A percentile compares a stretch with the other conserved stretches of the same genome.
Conservation (phyloP, 495 filamentous ascomycete species). For the Xylaria scruposa region DNA sequence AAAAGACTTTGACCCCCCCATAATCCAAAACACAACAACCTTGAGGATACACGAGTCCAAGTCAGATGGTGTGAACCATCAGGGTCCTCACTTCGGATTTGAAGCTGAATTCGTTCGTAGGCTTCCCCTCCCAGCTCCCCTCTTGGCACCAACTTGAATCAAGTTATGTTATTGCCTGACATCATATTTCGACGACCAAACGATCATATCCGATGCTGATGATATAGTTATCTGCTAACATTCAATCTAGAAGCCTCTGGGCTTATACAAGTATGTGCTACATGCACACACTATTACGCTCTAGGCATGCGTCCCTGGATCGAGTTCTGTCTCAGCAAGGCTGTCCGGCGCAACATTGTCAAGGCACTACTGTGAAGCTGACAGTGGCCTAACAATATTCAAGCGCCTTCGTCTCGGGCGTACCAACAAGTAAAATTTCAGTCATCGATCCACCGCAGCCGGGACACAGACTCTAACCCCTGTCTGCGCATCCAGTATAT, state of each 20-base stretch:
- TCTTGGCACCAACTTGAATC: not conserved
- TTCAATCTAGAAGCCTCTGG: not conserved
- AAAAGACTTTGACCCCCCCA: not conserved
- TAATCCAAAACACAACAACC: not conserved
- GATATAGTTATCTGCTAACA: not conserved
- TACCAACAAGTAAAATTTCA: not conserved
- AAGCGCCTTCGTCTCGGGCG: not conserved
- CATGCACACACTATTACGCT: not conserved
- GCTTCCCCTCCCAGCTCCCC: not conserved
- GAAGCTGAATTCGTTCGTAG: not conserved
- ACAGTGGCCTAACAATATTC: not conserved
- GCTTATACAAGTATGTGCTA: not conserved
- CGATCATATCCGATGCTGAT: not conserved
- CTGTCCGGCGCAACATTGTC: not conserved
- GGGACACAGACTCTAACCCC: not conserved
- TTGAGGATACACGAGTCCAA: not conserved
- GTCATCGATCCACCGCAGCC: not conserved
- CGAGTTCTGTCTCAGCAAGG: not conserved
- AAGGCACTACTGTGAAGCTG: constrained; percentile 7
- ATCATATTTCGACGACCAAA: not conserved
- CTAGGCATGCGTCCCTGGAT: not conserved
- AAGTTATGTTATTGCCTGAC: not conserved
- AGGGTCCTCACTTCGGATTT: constrained; percentile 23
- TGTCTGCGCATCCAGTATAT: not conserved
- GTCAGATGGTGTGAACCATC: constrained; percentile 16